Evolutionary conservation across 306 rosid species (phyloP), one percentile per base, ranked within the genome.

Genomic region (Glycine tomentella): DNA sequence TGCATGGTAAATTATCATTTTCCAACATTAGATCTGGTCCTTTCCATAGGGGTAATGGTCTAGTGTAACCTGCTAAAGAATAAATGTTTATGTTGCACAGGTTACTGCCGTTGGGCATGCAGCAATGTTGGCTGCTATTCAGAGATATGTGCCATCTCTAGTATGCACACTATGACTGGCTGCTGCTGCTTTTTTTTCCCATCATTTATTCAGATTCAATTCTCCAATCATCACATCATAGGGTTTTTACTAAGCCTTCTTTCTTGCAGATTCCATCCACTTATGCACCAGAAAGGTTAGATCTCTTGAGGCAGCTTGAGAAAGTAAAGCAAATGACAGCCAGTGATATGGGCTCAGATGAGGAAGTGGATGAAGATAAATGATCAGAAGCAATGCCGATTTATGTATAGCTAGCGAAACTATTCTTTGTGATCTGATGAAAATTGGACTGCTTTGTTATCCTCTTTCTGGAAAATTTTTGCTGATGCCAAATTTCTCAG

Each of bases 31-130:
- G 65, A 75, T 56, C 31, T 62, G 56, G 74, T 61, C 38, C 17
- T 58, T 56, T 74, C 61, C 55, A n/a, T 53, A 59, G 6, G 72
- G 40, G 38, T 67, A 58, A 63, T 42, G 75, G 14, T 70, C 51
- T 15, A 20, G 71, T 58, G 67, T 79, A 67, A 44, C 73, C 55
- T 76, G 15, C 83, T 81, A 79, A 82, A 49, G 69, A 81, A 31
- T 70, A 81, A 77, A 62, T 55, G 82, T 72, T 79, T 81, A 71
- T 80, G 78, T 73, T 59, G 69, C 61, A 34, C 91, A 95, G 99
- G 94, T 95, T 83, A 95, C 99, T 66, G 99, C 99, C 11, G 93
- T 95, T 76, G 99, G 99, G 52, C 99, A 93, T 86, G 99, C 99
- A 25, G 99, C 99, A 53, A 93, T 95, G 90, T 84, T 95, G 87